Evolutionary conservation across 176 grass and related monocot genomes (phyloP), one percentile per base, ranked within the genome.

Genomic region (Hordeum vulgare): DNA sequence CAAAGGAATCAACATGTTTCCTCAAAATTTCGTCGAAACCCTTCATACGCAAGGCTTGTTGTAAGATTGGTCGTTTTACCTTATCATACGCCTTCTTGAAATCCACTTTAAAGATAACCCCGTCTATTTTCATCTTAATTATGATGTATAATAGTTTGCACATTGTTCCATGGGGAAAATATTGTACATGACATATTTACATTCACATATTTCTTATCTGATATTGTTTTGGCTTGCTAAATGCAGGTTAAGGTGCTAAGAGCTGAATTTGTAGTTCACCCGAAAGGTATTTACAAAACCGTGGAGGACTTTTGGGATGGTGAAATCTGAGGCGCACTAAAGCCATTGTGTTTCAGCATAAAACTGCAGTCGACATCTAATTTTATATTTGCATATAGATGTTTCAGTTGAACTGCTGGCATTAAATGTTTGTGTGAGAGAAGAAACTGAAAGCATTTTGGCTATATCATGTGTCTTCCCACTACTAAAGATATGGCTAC

Each of bases 271-370:
- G 74, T 31, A 34, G 37, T 86, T 73, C 74, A 86, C 15, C 85
- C 85, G 0, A n/a, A 66, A 45, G 60, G 86, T 49, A 36, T 86
- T 21, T 88, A 83, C 69, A 90, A 81, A 61, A 90, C 66, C 11
- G 21, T 86, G 34, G 92, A 90, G 44, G 92, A 94, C 21, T 20
- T 94, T 14, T 91, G 92, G 92, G 92, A 94, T 61, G 83, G 88
- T 29, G 92, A 94, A 77, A 93, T 93, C 28, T 92, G 60, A 87
- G 67, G 13, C 11, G 23, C 68, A 17, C 37, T 17, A 39, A 47
- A 47, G 3, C 24, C 13, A 27, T 47, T 42, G 26, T 2, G 47
- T 47, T 45, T 24, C 24, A 71, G 42, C 23, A 44, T 71, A 2
- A 27, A 17, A 1, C 23, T 7, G n/a, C 45, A 27, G 12, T 45